A percentile compares a stretch with the other conserved stretches of the same genome.
Conservation (phyloP, 441 rosid species). For the Brassica hybrid region DNA sequence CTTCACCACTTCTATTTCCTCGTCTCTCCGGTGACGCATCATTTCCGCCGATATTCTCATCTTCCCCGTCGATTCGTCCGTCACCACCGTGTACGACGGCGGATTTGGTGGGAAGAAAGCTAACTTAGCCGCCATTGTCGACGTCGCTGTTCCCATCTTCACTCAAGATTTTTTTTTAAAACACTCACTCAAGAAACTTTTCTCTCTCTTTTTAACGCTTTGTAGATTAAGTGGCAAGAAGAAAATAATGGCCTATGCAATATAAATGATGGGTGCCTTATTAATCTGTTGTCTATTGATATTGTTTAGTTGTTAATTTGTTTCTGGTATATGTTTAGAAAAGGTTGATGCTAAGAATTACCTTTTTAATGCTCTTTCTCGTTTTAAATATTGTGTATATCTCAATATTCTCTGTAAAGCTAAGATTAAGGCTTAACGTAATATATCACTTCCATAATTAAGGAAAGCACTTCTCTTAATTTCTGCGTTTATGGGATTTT, state of each 20-base stretch:
- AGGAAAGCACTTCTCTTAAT: not conserved
- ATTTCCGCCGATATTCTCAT: conserved; percentile 48
- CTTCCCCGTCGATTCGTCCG: conserved; percentile 50
- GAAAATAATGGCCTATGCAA: conserved; percentile 25
- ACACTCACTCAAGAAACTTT: conserved; percentile 16
- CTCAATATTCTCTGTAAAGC: not conserved
- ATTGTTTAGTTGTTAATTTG: conserved; percentile 9
- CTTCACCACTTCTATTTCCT: conserved; percentile 53
- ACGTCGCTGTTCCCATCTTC: conserved; percentile 60
- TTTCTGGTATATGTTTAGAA: conserved; percentile 6
- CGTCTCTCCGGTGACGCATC: conserved; percentile 46
- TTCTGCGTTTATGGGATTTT: not conserved
- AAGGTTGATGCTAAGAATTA: conserved; percentile 12
- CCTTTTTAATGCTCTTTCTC: conserved; percentile 12
- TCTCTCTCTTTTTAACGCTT: not conserved
- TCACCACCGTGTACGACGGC: conserved; percentile 54
- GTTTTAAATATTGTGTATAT: not conserved
- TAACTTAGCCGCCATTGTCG: conserved; percentile 63
- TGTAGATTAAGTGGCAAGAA: conserved; percentile 13
- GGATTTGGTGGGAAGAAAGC: conserved; percentile 66
- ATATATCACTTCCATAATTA: conserved; percentile 20
- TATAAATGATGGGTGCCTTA: conserved; percentile 21
- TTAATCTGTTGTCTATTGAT: conserved; percentile 19
- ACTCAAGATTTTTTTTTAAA: conserved; percentile 1
- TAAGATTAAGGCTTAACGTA: conserved; percentile 31